Evolutionary conservation across 116 monocot genomes (phyloP).

Genomic region (Iris pallida): DNA sequence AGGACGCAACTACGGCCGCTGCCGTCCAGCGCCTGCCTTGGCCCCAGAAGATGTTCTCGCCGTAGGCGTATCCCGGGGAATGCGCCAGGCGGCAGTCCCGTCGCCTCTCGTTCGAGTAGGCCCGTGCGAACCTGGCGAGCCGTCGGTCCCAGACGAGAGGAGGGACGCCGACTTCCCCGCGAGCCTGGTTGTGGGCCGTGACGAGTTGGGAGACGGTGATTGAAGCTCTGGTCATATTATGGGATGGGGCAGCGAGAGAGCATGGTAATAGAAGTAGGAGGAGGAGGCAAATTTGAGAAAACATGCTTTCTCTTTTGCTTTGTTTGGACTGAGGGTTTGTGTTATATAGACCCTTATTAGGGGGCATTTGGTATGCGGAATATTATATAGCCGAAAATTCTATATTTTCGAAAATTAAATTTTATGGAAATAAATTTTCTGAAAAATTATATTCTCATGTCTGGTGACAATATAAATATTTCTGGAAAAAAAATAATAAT

Average conservation of each 20-base stretch:
- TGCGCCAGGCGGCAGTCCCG: slow-evolving; percentile 28
- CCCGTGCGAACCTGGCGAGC: slow-evolving; percentile 19
- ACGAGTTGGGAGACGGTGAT: slow-evolving; percentile 1
- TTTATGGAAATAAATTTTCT: too few species aligned
- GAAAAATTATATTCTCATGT: too few species aligned
- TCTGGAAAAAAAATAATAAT: too few species aligned
- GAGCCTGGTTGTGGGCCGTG: slow-evolving; percentile 22
- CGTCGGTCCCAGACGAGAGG: slow-evolving; percentile 21
- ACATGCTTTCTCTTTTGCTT: too few species aligned
- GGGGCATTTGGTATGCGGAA: too few species aligned
- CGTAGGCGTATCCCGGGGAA: slow-evolving; percentile 23
- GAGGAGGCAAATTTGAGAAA: background rate
- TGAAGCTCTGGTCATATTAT: background rate
- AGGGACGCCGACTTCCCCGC: slow-evolving; percentile 17
- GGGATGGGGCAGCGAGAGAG: background rate
- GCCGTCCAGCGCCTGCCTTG: slow-evolving; percentile 6
- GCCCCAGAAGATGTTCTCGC: slow-evolving; percentile 39
- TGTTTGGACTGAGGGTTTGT: too few species aligned
- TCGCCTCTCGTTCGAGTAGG: slow-evolving; percentile 18
- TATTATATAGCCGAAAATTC: too few species aligned
- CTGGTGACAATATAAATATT: too few species aligned
- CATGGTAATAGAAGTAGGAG: background rate
- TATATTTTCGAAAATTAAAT: too few species aligned
- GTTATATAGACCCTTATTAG: too few species aligned
- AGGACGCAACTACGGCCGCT: slow-evolving; percentile 4